Conservation (phyloP, 805 yeast genomes). For the Saturnispora galanensis region DNA sequence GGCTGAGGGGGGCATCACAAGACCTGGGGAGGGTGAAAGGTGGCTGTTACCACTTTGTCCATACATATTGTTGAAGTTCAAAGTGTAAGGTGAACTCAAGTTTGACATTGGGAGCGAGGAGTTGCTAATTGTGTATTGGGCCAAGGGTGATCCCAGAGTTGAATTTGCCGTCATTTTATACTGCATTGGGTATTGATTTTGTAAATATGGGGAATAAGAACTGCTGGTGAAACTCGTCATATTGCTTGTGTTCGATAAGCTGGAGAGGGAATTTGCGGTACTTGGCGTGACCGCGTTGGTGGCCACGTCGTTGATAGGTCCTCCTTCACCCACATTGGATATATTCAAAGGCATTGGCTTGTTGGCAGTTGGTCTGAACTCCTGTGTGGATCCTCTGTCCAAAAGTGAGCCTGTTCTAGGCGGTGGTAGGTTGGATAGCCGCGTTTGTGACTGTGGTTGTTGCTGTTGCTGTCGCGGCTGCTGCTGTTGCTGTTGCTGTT, state of each 20-base stretch:
- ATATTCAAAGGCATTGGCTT: constrained; percentile 26
- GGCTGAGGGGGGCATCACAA: not conserved
- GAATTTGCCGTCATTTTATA: not conserved
- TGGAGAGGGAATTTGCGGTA: constrained; percentile 3
- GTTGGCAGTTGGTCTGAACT: constrained; percentile 23
- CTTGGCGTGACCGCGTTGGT: constrained; percentile 7
- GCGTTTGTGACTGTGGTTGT: constrained; percentile 1
- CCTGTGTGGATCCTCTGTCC: constrained; percentile 9
- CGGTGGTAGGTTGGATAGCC: constrained; percentile 20
- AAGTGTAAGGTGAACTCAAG: constrained; percentile 4
- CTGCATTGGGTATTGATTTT: not conserved
- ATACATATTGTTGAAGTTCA: constrained; percentile 1
- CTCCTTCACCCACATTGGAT: constrained; percentile 8
- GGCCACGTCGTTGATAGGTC: too few relatives aligned
- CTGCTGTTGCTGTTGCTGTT: constrained; percentile 2
- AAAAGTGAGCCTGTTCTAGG: constrained; percentile 19
- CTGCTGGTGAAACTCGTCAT: not conserved
- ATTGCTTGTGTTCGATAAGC: not conserved
- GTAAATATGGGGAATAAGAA: constrained; percentile 7
- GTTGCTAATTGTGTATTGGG: not conserved
- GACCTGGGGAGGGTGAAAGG: not conserved
- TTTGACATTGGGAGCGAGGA: not conserved
- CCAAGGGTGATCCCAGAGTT: not conserved
- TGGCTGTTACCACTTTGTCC: not conserved
- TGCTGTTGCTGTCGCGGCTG: not conserved